Conservation (phyloP, 768 basidiomycete genomes). For the Tylopilus subfusipes region DNA sequence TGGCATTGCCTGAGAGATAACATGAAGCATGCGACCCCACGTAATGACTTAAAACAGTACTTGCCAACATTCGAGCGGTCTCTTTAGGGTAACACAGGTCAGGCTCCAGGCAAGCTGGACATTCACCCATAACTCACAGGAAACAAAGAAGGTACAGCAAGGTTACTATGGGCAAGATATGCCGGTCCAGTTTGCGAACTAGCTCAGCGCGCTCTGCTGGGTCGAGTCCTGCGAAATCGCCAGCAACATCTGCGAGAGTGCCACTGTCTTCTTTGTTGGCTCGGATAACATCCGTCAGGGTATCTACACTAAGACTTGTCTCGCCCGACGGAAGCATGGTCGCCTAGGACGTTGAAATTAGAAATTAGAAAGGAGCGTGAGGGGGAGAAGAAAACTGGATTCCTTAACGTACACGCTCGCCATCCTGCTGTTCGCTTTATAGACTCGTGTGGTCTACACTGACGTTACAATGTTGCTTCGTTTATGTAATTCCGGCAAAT, state of each 20-base stretch:
- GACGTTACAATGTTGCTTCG: background rate
- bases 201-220: conserved; percentile 23
- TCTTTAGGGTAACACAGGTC: conserved; percentile 16
- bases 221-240: conserved; percentile 1
- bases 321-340: conserved; percentile 13
- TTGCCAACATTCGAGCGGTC: conserved; percentile 45
- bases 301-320: conserved; percentile 4
- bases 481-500: background rate
- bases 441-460: background rate
- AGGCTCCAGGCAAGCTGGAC: background rate
- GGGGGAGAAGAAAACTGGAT: background rate
- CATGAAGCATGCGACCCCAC: background rate
- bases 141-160: conserved; percentile 45
- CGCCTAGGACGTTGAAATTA: background rate
- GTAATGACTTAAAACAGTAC: conserved; percentile 4
- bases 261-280: conserved; percentile 13
- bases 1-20: conserved; percentile 35
- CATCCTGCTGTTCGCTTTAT: background rate
- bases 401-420: background rate
- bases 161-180: conserved; percentile 43
- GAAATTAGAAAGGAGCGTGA: conserved; percentile 6
- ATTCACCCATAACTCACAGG: conserved; percentile 33
- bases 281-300: background rate
- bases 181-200: conserved; percentile 43
- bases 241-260: background rate